Evolutionary conservation across 1,139 yeast species (phyloP).

Genomic region (Kluyveromyces sp.): DNA sequence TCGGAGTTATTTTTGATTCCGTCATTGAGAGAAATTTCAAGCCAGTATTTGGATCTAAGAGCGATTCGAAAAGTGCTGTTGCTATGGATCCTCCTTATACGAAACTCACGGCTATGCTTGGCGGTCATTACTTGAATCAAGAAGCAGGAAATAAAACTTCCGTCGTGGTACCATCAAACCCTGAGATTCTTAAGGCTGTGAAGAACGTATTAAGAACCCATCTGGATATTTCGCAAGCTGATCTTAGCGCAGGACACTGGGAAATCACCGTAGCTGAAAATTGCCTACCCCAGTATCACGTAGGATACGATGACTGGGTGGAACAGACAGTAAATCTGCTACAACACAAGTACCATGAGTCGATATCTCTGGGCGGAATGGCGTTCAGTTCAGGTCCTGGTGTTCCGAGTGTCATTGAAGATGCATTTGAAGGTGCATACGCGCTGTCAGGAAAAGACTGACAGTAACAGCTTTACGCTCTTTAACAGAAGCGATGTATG

Average conservation of each 20-base stretch:
- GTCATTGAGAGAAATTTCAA: constrained; percentile 54
- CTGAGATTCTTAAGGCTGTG: constrained; percentile 40
- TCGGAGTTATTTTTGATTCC: constrained; percentile 90
- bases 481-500: no score
- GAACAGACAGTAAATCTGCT: constrained; percentile 35
- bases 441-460: background rate
- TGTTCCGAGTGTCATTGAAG: constrained; percentile 77
- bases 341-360: constrained; percentile 34
- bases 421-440: constrained; percentile 52
- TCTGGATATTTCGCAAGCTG: constrained; percentile 40
- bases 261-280: constrained; percentile 32
- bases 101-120: constrained; percentile 83
- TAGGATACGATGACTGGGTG: constrained; percentile 56
- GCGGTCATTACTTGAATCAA: constrained; percentile 58
- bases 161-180: constrained; percentile 36
- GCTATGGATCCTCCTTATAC: constrained; percentile 37
- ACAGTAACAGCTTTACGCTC: background rate
- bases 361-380: constrained; percentile 69
- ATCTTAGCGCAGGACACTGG: constrained; percentile 31
- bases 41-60: constrained; percentile 23
- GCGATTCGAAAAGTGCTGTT: constrained; percentile 3
- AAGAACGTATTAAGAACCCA: constrained; percentile 44
- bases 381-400: constrained; percentile 80
- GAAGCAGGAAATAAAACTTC: constrained; percentile 28
- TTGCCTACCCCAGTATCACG: constrained; percentile 77